Evolutionary conservation across 345 rosid genomes (phyloP), one percentile per base, ranked within the genome.

Genomic region (Gossypium longicalyx): DNA sequence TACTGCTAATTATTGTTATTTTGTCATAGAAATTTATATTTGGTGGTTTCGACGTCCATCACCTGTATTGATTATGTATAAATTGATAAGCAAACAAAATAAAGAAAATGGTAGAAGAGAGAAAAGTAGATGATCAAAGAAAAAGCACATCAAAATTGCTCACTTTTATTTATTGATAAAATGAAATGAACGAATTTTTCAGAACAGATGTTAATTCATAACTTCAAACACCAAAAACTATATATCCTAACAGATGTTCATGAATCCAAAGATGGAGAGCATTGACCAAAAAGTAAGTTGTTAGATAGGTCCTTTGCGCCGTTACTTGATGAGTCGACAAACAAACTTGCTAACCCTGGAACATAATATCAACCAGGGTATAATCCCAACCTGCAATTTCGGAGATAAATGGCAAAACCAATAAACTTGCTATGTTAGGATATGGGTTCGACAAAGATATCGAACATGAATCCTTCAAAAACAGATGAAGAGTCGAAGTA

Each of bases 281-380:
- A 51, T 20, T 11, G 27, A 56, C 43, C 34, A 4, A 71, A 34
- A 72, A 20, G 67, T 19, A 54, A 64, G 51, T 54, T 9, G 7
- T 43, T 53, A 16, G 15, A 0, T 29, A 56, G 19, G 27, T 56
- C 12, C 27, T 56, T 56, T 56, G 60, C 22, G 60, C 27, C 22
- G 27, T 25, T 19, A 56, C 27, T 56, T 79, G 86, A 83, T 1
- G 41, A 82, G 59, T 75, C 80, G 67, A 56, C 73, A 67, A 38
- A 81, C 70, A 57, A 75, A 83, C 74, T 76, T 86, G 83, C 90
- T 85, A 44, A 87, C 90, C 77, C 90, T 85, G 22, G 87, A 83
- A 65, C 86, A 86, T 71, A 89, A 65, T 58, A 86, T 73, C 83
- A 89, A 83, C 91, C 94, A 89, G 12, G 94, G 94, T 74, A 89